A percentile compares a stretch with the other conserved stretches of the same genome.
These are phyloP conservation scores for Cordia subcordata DNA, from an alignment of 257 asterid species.

Conservation along the genomic window DNA sequence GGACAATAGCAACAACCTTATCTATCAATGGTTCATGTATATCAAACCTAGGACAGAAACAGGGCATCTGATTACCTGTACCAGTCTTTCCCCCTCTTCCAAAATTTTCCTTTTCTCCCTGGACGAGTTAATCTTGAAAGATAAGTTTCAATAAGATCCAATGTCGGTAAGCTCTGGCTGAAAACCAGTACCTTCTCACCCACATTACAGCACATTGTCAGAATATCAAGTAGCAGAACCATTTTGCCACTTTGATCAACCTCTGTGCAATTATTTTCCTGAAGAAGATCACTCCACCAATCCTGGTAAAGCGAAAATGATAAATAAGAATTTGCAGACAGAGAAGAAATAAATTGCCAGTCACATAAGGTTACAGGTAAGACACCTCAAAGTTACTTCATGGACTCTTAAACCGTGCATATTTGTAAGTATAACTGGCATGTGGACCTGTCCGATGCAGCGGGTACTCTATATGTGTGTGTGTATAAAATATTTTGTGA, in stretches of 20 bases:
- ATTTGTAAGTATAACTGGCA: no score
- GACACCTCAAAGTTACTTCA: background rate
- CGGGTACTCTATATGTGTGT: no score
- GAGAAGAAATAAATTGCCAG: background rate
- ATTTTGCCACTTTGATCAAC: slow-evolving; percentile 86
- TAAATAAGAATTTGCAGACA: slow-evolving; percentile 6
- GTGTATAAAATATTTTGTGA: no score
- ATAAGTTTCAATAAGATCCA: slow-evolving; percentile 82
- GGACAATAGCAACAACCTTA: no score
- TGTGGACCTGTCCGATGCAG: no score
- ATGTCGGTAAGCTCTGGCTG: slow-evolving; percentile 83
- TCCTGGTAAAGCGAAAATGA: slow-evolving; percentile 40
- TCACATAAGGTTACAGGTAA: background rate
- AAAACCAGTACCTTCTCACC: slow-evolving; percentile 95
- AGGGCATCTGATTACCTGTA: slow-evolving; percentile 48
- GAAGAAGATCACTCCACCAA: slow-evolving; percentile 94
- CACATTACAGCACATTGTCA: slow-evolving; percentile 67
- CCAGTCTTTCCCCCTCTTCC: slow-evolving; percentile 98
- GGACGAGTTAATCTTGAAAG: slow-evolving; percentile 76
- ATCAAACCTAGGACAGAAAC: background rate
- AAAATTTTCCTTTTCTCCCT: slow-evolving; percentile 63
- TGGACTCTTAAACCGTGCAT: no score
- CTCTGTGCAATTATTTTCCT: slow-evolving; percentile 57
- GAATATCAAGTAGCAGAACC: slow-evolving; percentile 88
- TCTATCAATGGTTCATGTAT: background rate